Percentiles rank a stretch among this genome's conserved stretches.
Evolutionary conservation across 164 flowering plant genomes (phyloP).

Genomic region (Piper longum): DNA sequence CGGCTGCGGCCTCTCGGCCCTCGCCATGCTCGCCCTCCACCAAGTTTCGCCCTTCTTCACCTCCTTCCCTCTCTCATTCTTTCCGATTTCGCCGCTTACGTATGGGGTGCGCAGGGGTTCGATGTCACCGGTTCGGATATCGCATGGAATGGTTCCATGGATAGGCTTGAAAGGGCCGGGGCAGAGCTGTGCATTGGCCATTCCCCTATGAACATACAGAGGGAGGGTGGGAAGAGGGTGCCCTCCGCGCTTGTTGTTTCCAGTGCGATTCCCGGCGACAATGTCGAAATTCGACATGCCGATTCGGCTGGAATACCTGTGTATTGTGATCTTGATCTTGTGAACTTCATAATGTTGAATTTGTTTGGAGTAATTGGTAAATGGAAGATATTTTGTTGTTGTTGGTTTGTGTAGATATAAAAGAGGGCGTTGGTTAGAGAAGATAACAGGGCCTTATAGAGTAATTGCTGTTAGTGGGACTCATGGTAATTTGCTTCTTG

Average conservation of each 20-base stretch:
- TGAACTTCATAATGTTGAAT: not conserved
- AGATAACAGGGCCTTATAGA: slow-evolving; percentile 20
- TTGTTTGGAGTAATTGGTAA: not conserved
- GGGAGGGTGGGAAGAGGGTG: slow-evolving; percentile 10
- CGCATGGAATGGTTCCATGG: slow-evolving; percentile 28
- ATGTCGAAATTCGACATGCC: slow-evolving; percentile 31
- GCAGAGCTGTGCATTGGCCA: slow-evolving; percentile 25
- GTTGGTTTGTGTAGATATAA: slow-evolving; percentile 20
- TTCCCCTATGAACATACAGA: slow-evolving; percentile 20
- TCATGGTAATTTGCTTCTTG: slow-evolving; percentile 24
- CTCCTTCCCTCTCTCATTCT: not conserved
- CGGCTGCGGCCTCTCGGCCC: slow-evolving; percentile 40
- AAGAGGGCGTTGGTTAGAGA: slow-evolving; percentile 31
- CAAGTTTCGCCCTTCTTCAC: slow-evolving; percentile 12
- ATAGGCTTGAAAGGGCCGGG: slow-evolving; percentile 29
- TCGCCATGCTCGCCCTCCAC: slow-evolving; percentile 38
- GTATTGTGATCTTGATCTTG: not conserved
- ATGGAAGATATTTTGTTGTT: not conserved
- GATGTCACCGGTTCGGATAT: slow-evolving; percentile 42
- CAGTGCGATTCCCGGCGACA: slow-evolving; percentile 32
- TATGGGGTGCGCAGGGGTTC: slow-evolving; percentile 19
- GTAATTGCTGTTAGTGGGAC: slow-evolving; percentile 40
- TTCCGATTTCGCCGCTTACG: not conserved
- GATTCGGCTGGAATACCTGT: slow-evolving; percentile 23
- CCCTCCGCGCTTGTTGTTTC: slow-evolving; percentile 30